Percentiles rank a stretch among this genome's conserved stretches.
Evolutionary conservation across 1,284 basidiomycete genomes (phyloP).

Genomic region (Mycena sp.): DNA sequence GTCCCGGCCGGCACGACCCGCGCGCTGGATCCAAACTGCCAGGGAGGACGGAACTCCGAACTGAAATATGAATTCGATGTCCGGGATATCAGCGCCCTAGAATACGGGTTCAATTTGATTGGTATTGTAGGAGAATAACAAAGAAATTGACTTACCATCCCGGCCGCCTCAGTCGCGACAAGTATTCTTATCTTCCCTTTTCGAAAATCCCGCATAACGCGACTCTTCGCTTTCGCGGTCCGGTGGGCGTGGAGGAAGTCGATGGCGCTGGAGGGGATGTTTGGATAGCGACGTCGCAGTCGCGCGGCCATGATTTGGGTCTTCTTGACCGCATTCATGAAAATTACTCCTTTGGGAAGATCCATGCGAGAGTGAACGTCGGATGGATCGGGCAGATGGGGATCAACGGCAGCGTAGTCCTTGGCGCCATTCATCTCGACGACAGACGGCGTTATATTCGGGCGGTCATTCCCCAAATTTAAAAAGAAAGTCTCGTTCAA

Average conservation of each 20-base stretch:
- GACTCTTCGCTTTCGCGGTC: conserved; percentile 29
- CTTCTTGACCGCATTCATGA: conserved; percentile 31
- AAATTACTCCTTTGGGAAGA: conserved; percentile 37
- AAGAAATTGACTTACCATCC: conserved; percentile 40
- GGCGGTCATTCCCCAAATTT: conserved; percentile 18
- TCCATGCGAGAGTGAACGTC: conserved; percentile 12
- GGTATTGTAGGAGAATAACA: neutral
- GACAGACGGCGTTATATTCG: conserved; percentile 9
- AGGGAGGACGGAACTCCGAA: conserved; percentile 41
- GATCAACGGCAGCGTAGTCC: conserved; percentile 26
- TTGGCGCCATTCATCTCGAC: conserved; percentile 4
- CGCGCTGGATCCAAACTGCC: conserved; percentile 42
- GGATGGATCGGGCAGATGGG: neutral
- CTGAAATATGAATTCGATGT: conserved; percentile 43
- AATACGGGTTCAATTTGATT: neutral
- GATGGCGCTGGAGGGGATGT: conserved; percentile 4
- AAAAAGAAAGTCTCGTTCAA: conserved; percentile 35
- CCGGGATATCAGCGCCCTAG: conserved; percentile 44
- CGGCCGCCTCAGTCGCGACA: conserved; percentile 43
- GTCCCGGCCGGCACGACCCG: conserved; percentile 41
- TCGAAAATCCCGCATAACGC: conserved; percentile 34
- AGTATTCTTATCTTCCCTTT: conserved; percentile 35
- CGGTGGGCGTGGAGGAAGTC: conserved; percentile 33
- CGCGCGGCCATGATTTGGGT: conserved; percentile 10
- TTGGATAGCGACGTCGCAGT: conserved; percentile 10